These are phyloP conservation scores for Lavandula angustifolia DNA, from an alignment of 257 asterid species.

Conservation along the genomic window DNA sequence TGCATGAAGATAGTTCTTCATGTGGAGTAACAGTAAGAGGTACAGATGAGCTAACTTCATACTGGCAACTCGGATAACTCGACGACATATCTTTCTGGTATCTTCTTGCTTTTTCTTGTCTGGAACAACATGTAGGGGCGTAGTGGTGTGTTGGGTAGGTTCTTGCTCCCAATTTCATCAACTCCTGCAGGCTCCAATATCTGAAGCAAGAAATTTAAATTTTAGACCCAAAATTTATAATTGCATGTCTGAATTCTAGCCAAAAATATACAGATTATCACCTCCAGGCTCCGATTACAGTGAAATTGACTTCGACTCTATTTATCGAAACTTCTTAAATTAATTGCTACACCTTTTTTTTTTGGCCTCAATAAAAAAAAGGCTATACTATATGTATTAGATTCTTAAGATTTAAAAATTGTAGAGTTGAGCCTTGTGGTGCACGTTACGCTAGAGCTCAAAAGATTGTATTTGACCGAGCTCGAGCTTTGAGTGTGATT, in stretches of 20 bases:
- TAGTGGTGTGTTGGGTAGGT: not conserved
- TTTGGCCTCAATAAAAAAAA: too few species aligned
- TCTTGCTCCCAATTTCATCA: conserved; percentile 5
- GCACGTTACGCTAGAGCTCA: too few species aligned
- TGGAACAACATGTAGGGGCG: not conserved
- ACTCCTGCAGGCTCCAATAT: conserved; percentile 17
- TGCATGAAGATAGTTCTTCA: conserved; percentile 91
- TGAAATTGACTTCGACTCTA: too few species aligned
- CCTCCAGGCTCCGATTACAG: not conserved
- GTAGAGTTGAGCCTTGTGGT: too few species aligned
- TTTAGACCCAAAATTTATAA: not conserved
- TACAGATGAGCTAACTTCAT: conserved; percentile 17
- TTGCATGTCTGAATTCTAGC: not conserved
- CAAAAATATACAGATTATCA: not conserved
- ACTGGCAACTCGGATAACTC: conserved; percentile 19
- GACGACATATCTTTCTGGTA: conserved; percentile 22
- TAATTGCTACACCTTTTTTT: too few species aligned
- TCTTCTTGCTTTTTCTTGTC: not conserved
- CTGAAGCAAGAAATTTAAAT: conserved; percentile 1
- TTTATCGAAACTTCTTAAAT: too few species aligned
- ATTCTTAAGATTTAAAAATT: too few species aligned
- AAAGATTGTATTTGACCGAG: too few species aligned
- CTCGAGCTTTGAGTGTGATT: too few species aligned
- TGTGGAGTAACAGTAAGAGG: conserved; percentile 56
- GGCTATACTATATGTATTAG: too few species aligned